A percentile compares a stretch with the other conserved stretches of the same genome.
Evolutionary conservation across 2,329 filamentous ascomycete genomes (phyloP).

Genomic region (Fusarium citri): DNA sequence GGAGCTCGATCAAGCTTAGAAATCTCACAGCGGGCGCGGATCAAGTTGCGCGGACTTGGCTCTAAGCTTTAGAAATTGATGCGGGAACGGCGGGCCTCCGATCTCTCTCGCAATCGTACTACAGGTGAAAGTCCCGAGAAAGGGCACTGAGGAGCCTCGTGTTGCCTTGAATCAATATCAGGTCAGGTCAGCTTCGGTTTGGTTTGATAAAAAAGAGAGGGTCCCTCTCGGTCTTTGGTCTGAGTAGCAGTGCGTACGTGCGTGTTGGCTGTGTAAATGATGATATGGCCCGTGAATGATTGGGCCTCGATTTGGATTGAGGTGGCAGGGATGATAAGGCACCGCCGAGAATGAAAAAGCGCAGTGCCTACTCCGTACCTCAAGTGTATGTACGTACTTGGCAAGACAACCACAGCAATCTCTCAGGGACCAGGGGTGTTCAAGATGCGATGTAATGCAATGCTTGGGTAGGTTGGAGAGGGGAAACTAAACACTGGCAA

Average conservation of each 20-base stretch:
- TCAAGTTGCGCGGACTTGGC: slow-evolving; percentile 40
- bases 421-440: slow-evolving; percentile 32
- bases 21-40: slow-evolving; percentile 41
- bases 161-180: slow-evolving; percentile 36
- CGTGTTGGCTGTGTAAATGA: slow-evolving; percentile 39
- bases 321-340: slow-evolving; percentile 35
- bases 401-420: slow-evolving; percentile 37
- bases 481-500: slow-evolving; percentile 26
- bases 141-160: slow-evolving; percentile 27
- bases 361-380: slow-evolving; percentile 40
- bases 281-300: slow-evolving; percentile 39
- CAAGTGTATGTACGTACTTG: slow-evolving; percentile 34
- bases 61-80: slow-evolving; percentile 16
- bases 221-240: slow-evolving; percentile 22
- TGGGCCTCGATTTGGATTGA: slow-evolving; percentile 35
- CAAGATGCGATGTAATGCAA: slow-evolving; percentile 2
- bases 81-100: slow-evolving; percentile 25
- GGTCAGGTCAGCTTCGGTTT: slow-evolving; percentile 31
- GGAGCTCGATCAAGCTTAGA: slow-evolving; percentile 39
- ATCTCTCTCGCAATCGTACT: slow-evolving; percentile 25
- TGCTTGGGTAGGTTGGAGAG: slow-evolving; percentile 7
- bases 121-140: slow-evolving; percentile 21
- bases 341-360: slow-evolving; percentile 35
- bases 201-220: slow-evolving; percentile 36
- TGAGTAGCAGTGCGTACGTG: slow-evolving; percentile 28